These are phyloP conservation scores for Draba incana DNA, from an alignment of 345 rosid genomes.

Conservation along the genomic window DNA sequence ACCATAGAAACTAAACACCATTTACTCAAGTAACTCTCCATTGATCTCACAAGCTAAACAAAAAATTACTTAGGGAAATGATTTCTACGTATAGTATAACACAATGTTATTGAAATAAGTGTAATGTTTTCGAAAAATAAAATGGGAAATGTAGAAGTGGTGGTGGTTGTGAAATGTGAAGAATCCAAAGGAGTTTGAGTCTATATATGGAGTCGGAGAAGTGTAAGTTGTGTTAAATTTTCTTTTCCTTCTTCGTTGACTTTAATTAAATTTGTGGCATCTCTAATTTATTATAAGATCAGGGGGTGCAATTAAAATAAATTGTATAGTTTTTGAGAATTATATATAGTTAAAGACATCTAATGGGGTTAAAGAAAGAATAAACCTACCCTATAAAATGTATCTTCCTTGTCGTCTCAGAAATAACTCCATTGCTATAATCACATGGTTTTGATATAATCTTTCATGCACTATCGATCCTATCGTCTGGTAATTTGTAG, in stretches of 20 bases:
- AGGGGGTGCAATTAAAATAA: slow-evolving; percentile 28
- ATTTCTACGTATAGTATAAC: neutral
- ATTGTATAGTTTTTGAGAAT: neutral
- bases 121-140: neutral
- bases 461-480: slow-evolving; percentile 7
- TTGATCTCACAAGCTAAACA: slow-evolving; percentile 22
- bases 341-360: slow-evolving; percentile 21
- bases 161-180: slow-evolving; percentile 36
- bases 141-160: slow-evolving; percentile 22
- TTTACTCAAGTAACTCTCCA: slow-evolving; percentile 46
- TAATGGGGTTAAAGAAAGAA: slow-evolving; percentile 4
- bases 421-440: slow-evolving; percentile 16
- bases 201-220: slow-evolving; percentile 44
- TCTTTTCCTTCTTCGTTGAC: neutral
- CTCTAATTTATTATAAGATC: neutral
- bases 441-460: slow-evolving; percentile 6
- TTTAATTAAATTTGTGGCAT: neutral
- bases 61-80: neutral
- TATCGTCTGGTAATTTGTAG: neutral
- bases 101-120: neutral
- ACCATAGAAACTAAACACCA: slow-evolving; percentile 33
- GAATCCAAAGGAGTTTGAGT: slow-evolving; percentile 33
- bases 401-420: slow-evolving; percentile 17
- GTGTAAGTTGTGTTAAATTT: slow-evolving; percentile 10
- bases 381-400: slow-evolving; percentile 8